Base-by-base conservation (phyloP, 2,329 filamentous ascomycete genomes). In the Fusarium mexicanum region DNA sequence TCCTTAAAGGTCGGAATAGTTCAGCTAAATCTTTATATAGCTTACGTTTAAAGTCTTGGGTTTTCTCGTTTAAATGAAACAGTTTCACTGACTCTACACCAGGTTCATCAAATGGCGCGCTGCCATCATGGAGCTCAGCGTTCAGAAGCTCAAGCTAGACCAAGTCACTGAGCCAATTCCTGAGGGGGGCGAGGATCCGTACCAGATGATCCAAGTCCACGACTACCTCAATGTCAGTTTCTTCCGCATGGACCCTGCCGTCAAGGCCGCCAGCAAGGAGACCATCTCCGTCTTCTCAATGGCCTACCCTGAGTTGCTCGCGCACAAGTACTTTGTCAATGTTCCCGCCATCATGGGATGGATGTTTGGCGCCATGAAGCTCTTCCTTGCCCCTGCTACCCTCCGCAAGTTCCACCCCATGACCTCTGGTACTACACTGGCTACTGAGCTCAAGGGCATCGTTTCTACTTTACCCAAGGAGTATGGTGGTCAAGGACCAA, bases 281-380 rank as follows among this genome's bases (percentile, higher is more conserved):
- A 95, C 94, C 51, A 97, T 98, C 81, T 88, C 93, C 71, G 87
- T 93, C 59, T 94, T 98, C 81, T 90, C 91, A 59, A 91, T 90
- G 76, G 93, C 93, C 75, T 98, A 98, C 84, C 95, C 96, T 0
- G 96, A 98, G 85, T 90, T 97, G 16, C 88, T 98, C 31, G 71
- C 79, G 13, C 86, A 96, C 85, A 98, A 98, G 87, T 98, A 95
- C 88, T 98, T 98, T 81, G 93, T 98, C 84, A 98, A 98, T 79
- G 94, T 98, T 11, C 96, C 96, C 0, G 84, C 91, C 64, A 87
- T 98, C 78, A 98, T 98, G 95, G 93, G 94, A 64, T 98, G 95
- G 87, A 89, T 95, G 80, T 95, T 93, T 81, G 86, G 87, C 26
- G 88, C 92, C 61, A 92, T 95, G 86, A 95, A 94, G 85, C 83